These are phyloP conservation scores for Geum urbanum DNA, from an alignment of 306 rosid genomes.

Conservation along the genomic window DNA sequence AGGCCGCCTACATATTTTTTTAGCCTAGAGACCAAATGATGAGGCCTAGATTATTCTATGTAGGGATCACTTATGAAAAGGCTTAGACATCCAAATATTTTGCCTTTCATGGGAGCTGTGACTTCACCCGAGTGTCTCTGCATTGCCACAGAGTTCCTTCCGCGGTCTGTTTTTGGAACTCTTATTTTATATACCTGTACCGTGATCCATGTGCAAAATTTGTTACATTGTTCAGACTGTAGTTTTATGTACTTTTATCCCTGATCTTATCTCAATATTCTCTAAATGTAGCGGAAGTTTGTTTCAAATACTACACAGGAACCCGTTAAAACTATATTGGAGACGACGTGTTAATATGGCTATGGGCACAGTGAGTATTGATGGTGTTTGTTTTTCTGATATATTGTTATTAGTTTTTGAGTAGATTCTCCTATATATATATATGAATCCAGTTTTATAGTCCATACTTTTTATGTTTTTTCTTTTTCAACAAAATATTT, in stretches of 20 bases:
- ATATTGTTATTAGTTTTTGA: background rate
- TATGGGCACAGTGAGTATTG: conserved; percentile 80
- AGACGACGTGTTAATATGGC: conserved; percentile 91
- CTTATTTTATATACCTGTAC: background rate
- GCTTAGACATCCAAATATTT: conserved; percentile 90
- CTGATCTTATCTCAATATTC: conserved; percentile 32
- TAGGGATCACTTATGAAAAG: conserved; percentile 94
- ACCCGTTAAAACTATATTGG: conserved; percentile 79
- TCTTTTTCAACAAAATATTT: background rate
- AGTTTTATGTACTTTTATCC: conserved; percentile 6
- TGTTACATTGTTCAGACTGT: background rate
- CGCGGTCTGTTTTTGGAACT: conserved; percentile 57
- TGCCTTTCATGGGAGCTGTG: conserved; percentile 98
- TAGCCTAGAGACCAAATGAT: no score
- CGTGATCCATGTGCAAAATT: no score
- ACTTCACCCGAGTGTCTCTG: conserved; percentile 87
- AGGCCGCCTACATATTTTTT: no score
- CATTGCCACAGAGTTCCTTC: conserved; percentile 94
- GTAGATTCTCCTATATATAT: background rate
- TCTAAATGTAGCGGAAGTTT: conserved; percentile 76
- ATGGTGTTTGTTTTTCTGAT: background rate
- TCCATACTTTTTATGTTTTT: background rate
- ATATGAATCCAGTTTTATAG: background rate
- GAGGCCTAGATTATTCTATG: background rate
- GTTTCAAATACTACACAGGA: conserved; percentile 82